phyloP scores from a whole-genome alignment of 176 grass and related monocot species.

The Elymus sibiricus region DNA sequence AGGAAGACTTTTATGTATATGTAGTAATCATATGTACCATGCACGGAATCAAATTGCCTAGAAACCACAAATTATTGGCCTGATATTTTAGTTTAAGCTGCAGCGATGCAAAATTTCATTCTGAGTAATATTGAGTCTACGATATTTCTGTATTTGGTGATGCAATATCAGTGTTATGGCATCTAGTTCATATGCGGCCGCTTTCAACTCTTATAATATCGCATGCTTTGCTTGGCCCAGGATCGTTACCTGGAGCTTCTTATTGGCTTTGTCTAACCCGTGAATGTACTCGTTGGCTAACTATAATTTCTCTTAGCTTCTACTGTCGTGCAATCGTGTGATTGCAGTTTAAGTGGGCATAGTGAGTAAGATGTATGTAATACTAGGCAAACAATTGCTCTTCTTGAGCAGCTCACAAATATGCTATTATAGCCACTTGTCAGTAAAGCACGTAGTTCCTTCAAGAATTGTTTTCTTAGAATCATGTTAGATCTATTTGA shows the following conservation, averaged over 20 bases:
- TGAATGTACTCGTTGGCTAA: neutral
- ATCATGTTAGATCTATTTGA: neutral
- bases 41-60: neutral
- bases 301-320: neutral
- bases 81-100: neutral
- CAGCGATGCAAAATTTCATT: neutral
- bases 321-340: neutral
- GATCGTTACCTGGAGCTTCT: neutral
- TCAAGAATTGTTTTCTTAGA: neutral
- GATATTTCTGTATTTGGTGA: neutral
- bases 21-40: neutral
- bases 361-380: neutral
- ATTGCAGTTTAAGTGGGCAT: neutral
- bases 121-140: neutral
- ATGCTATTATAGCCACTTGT: neutral
- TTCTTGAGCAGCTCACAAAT: constrained; percentile 10
- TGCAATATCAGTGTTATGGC: neutral
- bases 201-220: neutral
- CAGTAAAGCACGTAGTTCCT: neutral
- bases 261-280: neutral
- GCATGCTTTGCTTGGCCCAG: neutral
- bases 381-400: neutral
- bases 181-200: neutral
- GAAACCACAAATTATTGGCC: neutral
- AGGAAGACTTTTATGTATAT: neutral